Conservation (phyloP, 2,329 filamentous ascomycete genomes). For the Ilyonectria mors-panacis region DNA sequence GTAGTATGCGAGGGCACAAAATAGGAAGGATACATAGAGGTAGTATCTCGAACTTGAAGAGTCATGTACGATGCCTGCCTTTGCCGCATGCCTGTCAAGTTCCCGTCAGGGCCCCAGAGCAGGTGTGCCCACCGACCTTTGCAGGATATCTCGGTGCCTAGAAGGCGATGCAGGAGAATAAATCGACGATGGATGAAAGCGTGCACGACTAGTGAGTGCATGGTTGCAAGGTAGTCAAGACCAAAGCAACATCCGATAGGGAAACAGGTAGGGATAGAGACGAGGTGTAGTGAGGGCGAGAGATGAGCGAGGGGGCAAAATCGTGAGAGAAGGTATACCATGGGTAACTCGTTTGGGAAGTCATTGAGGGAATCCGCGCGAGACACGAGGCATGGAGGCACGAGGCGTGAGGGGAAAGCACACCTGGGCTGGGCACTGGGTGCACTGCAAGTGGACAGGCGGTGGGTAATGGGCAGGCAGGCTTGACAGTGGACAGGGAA, state of each 20-base stretch:
- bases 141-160: slow-evolving; percentile 24
- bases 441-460: slow-evolving; percentile 19
- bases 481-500: slow-evolving; percentile 14
- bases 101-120: slow-evolving; percentile 8
- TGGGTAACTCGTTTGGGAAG: slow-evolving; percentile 10
- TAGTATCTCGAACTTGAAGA: slow-evolving; percentile 7
- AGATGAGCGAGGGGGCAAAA: slow-evolving; percentile 28
- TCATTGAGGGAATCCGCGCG: slow-evolving; percentile 15
- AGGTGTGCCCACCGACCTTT: slow-evolving; percentile 13
- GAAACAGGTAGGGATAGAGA: background rate
- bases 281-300: slow-evolving; percentile 12
- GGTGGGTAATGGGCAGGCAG: slow-evolving; percentile 21
- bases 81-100: slow-evolving; percentile 11
- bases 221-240: slow-evolving; percentile 6
- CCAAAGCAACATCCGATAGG: slow-evolving; percentile 10
- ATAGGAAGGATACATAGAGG: slow-evolving; percentile 8
- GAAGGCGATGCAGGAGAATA: slow-evolving; percentile 10
- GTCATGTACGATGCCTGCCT: slow-evolving; percentile 15
- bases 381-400: slow-evolving; percentile 1
- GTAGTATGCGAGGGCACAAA: slow-evolving; percentile 6
- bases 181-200: slow-evolving; percentile 13
- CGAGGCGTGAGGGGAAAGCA: slow-evolving; percentile 10
- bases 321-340: slow-evolving; percentile 20
- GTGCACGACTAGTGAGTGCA: slow-evolving; percentile 11
- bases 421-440: slow-evolving; percentile 3